Evolutionary conservation across 148 eudicot genomes (phyloP).

Genomic region (Heliosperma pusillum): DNA sequence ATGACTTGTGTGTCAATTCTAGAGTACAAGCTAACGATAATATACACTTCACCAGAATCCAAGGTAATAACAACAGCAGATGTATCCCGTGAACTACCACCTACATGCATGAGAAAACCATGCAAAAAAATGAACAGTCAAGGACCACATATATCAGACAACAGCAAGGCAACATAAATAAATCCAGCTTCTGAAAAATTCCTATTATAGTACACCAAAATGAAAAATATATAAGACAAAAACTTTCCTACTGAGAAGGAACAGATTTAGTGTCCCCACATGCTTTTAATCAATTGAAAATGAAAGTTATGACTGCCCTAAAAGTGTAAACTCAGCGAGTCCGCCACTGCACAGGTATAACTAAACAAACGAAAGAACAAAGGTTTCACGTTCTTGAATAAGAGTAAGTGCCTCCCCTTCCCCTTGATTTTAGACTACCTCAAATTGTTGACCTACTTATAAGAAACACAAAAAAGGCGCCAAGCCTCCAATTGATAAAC

Average conservation of each 20-base stretch:
- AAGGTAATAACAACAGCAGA: slow-evolving; percentile 73
- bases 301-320: background rate
- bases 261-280: background rate
- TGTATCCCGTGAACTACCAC: slow-evolving; percentile 54
- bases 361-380: background rate
- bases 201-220: background rate
- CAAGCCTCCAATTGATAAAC: background rate
- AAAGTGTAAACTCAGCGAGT: background rate
- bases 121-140: background rate
- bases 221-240: background rate
- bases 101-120: slow-evolving; percentile 31
- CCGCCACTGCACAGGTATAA: background rate
- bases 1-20: slow-evolving; percentile 80
- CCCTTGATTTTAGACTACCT: background rate
- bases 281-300: background rate
- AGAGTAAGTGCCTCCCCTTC: background rate
- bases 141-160: background rate
- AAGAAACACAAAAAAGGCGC: background rate
- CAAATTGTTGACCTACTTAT: background rate
- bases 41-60: slow-evolving; percentile 81
- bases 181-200: background rate
- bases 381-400: background rate
- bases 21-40: slow-evolving; percentile 62
- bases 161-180: background rate
- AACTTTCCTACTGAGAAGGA: background rate